Base-by-base conservation (phyloP, 352 stramenopile genomes). In the Phytophthora quininea region DNA sequence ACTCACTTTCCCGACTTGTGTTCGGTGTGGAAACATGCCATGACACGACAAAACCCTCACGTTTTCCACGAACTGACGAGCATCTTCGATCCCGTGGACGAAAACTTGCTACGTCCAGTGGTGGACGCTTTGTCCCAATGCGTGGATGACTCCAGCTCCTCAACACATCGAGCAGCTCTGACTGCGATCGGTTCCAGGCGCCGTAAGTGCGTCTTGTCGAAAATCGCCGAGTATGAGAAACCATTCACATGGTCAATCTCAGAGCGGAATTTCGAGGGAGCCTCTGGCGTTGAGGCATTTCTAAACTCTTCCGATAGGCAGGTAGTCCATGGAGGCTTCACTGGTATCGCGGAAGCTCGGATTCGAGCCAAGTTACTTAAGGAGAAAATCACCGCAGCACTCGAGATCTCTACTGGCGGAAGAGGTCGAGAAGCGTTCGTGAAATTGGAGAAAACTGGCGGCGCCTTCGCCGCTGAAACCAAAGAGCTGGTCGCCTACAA, bases 191-290 rank as follows among this genome's bases (percentile, higher is more conserved):
- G 43, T 24, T 32, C n/a, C 9, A 59, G 24, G 31, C 51, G 59
- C 32, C 59, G 50, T 49, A 19, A 60, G 37, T 12, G 37, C 37
- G 8, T 7, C 37, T 43, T 43, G 19, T 24, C 19, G 19, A 24
- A 66, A 33, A 54, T 66, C 14, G 50, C 56, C 49, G 50, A 59
- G 40, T 45, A 35, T 12, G 55, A 66, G 42, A 52, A 54, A 19
- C 50, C 59, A 12, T 58, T 66, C 24, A 31, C 40, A 24, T 66
- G 59, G 59, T 10, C 35, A 14, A 59, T 60, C 9, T 9, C 27
- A 10, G 31, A 11, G 30, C 38, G 24, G 40, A 31, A 48, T 27
- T 66, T 59, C 24, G 31, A 31, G 1, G 32, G 40, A 27, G 38
- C 50, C 7, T 31, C 31, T 32, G 42, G 35, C 24, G 54, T 66